Percentiles rank a stretch among this genome's conserved stretches.
Conservation (phyloP, 2,329 filamentous ascomycete species). For the Ophiostoma ulmi region DNA sequence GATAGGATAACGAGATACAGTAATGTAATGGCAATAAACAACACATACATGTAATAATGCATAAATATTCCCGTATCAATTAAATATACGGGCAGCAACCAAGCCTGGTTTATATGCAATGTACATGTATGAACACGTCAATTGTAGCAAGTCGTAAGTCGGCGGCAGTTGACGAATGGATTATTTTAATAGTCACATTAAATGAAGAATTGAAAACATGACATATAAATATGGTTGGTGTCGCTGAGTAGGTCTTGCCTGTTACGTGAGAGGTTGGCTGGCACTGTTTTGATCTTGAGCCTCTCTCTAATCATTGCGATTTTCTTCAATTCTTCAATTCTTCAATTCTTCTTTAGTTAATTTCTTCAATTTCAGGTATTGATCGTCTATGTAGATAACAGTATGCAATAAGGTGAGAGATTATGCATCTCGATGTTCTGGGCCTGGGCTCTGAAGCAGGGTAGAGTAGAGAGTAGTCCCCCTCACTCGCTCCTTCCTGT, state of each 20-base stretch:
- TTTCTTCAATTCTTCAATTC: neutral
- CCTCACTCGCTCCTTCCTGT: slow-evolving; percentile 19
- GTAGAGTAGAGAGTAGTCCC: neutral
- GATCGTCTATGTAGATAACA: neutral
- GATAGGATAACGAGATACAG: neutral
- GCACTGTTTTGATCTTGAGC: too few relatives aligned
- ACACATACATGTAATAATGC: slow-evolving; percentile 1
- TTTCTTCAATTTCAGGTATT: neutral
- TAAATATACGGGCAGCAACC: neutral
- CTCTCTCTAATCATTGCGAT: too few relatives aligned
- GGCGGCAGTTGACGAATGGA: too few relatives aligned
- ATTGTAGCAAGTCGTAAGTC: neutral
- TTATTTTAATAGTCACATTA: too few relatives aligned
- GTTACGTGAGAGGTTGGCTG: neutral
- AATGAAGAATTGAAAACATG: neutral
- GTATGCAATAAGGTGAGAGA: neutral
- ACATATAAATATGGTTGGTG: neutral
- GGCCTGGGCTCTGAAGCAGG: neutral
- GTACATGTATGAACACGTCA: slow-evolving; percentile 8
- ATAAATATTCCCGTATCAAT: neutral
- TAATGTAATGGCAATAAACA: neutral
- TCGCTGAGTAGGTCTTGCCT: neutral
- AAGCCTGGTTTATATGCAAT: neutral
- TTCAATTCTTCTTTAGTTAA: neutral
- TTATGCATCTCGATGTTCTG: slow-evolving; percentile 5